phyloP scores from a whole-genome alignment of 176 grass and related monocot species.

The Hsuehochloa calcarea region DNA sequence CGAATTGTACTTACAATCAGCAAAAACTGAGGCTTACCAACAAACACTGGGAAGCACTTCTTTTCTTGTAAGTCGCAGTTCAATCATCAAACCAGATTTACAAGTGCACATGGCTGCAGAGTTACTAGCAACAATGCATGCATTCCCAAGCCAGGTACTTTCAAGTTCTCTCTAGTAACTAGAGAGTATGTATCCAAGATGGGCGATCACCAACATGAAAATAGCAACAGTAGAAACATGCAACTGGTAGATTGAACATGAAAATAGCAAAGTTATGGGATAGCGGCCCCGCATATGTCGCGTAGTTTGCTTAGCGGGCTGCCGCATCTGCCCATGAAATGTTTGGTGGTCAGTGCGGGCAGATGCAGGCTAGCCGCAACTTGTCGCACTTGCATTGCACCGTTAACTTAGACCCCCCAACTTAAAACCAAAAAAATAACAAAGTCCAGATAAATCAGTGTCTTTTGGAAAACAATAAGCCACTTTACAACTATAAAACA shows the following conservation, averaged over 20 bases:
- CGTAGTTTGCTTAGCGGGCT: too few species aligned
- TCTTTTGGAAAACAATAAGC: too few species aligned
- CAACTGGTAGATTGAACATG: background rate
- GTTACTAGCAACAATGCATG: background rate
- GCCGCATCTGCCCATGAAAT: too few species aligned
- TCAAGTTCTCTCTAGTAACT: slow-evolving; percentile 32
- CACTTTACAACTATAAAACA: too few species aligned
- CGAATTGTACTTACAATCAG: slow-evolving; percentile 35
- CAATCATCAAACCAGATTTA: slow-evolving; percentile 26
- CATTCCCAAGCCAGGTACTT: slow-evolving; percentile 9
- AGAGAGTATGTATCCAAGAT: background rate
- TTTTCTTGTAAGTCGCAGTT: background rate
- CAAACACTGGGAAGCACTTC: background rate
- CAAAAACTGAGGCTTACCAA: background rate
- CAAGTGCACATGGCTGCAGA: background rate
- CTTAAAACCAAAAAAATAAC: too few species aligned
- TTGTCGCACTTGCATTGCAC: too few species aligned
- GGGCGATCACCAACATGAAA: slow-evolving; percentile 2
- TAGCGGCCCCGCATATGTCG: too few species aligned
- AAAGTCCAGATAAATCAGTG: too few species aligned
- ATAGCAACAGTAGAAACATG: background rate
- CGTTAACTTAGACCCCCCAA: too few species aligned
- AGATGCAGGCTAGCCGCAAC: too few species aligned
- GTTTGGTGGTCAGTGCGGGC: too few species aligned
- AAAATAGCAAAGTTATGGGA: too few species aligned